Percentiles rank a stretch among this genome's conserved stretches.
Evolutionary conservation across 192 early-diverging fungal species (phyloP).

Genomic region (Entomortierella lignicola): DNA sequence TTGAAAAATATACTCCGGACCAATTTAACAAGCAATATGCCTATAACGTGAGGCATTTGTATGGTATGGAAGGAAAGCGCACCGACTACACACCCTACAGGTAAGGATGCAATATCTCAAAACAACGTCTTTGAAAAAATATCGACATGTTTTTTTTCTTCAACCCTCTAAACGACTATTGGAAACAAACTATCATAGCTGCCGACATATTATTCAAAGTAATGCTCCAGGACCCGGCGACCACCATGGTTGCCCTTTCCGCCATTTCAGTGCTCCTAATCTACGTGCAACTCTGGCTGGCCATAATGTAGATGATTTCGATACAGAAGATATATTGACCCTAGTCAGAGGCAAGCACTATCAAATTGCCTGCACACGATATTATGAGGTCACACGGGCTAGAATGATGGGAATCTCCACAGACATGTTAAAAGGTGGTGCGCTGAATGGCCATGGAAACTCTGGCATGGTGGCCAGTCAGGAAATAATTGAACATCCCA

Average conservation of each 20-base stretch:
- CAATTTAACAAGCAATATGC: constrained; percentile 94
- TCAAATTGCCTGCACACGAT: constrained; percentile 93
- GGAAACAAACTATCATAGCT: constrained; percentile 54
- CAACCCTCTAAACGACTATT: neutral
- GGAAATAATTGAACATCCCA: constrained; percentile 91
- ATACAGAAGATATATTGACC: constrained; percentile 71
- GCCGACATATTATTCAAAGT: constrained; percentile 86
- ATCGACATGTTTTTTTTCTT: neutral
- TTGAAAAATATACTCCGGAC: constrained; percentile 83
- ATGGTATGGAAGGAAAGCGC: constrained; percentile 94
- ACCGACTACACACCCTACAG: constrained; percentile 80
- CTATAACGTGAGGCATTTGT: constrained; percentile 96
- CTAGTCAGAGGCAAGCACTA: constrained; percentile 82
- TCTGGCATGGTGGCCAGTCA: constrained; percentile 54
- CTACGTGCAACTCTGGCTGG: constrained; percentile 69
- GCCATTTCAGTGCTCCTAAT: constrained; percentile 77
- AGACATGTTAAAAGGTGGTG: constrained; percentile 31
- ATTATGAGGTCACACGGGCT: constrained; percentile 80
- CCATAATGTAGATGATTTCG: constrained; percentile 70
- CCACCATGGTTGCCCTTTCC: constrained; percentile 96
- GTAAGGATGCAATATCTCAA: constrained; percentile 44
- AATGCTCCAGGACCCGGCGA: constrained; percentile 85
- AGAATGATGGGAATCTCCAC: constrained; percentile 27
- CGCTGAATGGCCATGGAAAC: constrained; percentile 9
- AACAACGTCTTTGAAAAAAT: neutral